Evolutionary conservation across 306 rosid species (phyloP), one percentile per base, ranked within the genome.

Genomic region (Clitoria ternatea): DNA sequence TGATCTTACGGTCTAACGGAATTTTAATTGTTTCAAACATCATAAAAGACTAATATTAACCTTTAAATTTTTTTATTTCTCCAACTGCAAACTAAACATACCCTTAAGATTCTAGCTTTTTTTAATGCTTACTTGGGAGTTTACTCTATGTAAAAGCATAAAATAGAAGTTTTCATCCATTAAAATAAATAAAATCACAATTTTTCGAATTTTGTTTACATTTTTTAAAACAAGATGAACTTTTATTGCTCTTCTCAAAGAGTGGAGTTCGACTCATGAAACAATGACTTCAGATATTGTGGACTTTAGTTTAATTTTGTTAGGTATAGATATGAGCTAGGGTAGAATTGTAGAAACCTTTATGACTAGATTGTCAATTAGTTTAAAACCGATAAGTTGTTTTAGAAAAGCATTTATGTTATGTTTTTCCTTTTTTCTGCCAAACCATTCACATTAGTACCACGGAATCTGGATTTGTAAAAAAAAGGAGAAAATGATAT

Each of bases 261-360:
- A 40, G 52, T 44, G 74, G 32, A 33, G 7, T 44, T 42, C 61
- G 17, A 55, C 62, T 73, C 40, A 54, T 5, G 23, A 8, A 23
- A 75, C 48, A 53, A 26, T 42, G 66, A 7, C 61, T 44, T 7
- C 0, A 8, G 39, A 44, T 32, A 44, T 59, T 66, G 55, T 17
- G 67, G 42, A 50, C 52, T 53, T 40, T 64, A 7, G 60, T 61
- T 18, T 17, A 74, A 8, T n/a, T n/a, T n/a, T 63, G 33, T 65
- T 12, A 17, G 48, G 2, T 17, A 15, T 7, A 13, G n/a, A 37
- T 11, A 47, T 62, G n/a, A n/a, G n/a, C n/a, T 5, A 26, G 33
- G 33, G 55, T 13, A 53, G 43, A 52, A 39, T 4, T 8, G 55
- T 13, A 53, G 43, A 52, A 39, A 7, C 12, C 45, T 40, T 19